phyloP scores from a whole-genome alignment of 768 basidiomycete genomes.

The Boletellus sp. region DNA sequence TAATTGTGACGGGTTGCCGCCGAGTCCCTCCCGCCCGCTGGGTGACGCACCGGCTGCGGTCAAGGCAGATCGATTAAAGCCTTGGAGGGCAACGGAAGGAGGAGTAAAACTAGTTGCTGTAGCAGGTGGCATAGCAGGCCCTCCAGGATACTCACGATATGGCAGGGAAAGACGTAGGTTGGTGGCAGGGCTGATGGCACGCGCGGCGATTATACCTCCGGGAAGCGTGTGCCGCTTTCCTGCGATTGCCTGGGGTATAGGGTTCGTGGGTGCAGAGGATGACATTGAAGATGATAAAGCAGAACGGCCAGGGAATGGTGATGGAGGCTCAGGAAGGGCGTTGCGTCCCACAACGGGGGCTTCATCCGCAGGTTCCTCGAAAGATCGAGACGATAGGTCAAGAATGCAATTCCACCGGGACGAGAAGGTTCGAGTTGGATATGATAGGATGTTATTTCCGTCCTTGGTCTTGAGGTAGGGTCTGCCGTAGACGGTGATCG shows the following conservation, averaged over 20 bases:
- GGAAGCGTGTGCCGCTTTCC: conserved; percentile 59
- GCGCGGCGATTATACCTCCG: conserved; percentile 31
- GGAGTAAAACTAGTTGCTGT: conserved; percentile 25
- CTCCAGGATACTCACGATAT: conserved; percentile 23
- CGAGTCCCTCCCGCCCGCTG: conserved; percentile 10
- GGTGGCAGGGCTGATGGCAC: conserved; percentile 21
- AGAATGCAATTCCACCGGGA: conserved; percentile 91
- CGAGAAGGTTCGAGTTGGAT: conserved; percentile 72
- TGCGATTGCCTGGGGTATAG: conserved; percentile 39
- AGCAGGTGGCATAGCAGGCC: conserved; percentile 7
- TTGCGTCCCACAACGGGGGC: conserved; percentile 23
- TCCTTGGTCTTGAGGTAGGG: conserved; percentile 45
- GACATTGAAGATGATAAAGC: conserved; percentile 23
- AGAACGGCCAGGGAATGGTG: conserved; percentile 62
- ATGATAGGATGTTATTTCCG: conserved; percentile 29
- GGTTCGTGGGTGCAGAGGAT: conserved; percentile 22
- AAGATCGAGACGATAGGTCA: conserved; percentile 53
- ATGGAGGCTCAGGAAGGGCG: conserved; percentile 70
- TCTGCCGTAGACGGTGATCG: conserved; percentile 74
- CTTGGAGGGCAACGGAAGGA: conserved; percentile 35
- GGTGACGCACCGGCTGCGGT: conserved; percentile 34
- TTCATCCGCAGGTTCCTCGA: conserved; percentile 20
- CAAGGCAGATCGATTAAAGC: conserved; percentile 26
- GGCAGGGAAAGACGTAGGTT: conserved; percentile 25
- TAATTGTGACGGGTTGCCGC: conserved; percentile 7